phyloP scores from a whole-genome alignment of 2,329 filamentous ascomycete species.

The Ophiostoma sp. region DNA sequence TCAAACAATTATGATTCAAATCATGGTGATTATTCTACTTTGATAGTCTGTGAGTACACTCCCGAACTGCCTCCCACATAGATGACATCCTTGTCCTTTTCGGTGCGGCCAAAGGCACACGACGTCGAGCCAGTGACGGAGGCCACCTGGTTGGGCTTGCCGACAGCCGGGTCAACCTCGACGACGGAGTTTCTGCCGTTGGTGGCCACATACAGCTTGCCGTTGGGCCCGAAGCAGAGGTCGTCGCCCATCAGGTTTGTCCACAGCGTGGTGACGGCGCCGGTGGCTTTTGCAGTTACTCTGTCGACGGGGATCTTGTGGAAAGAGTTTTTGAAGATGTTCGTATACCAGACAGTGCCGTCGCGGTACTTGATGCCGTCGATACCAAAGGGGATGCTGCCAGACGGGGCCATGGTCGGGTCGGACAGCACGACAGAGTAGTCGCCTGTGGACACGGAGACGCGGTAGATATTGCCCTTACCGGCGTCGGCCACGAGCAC shows the following conservation, averaged over 20 bases:
- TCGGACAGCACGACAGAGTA: not conserved
- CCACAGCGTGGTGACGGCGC: not conserved
- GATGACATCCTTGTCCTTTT: constrained; percentile 31
- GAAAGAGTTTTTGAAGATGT: not conserved
- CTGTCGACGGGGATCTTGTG: constrained; percentile 6
- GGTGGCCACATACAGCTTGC: not conserved
- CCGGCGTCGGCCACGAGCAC: not conserved
- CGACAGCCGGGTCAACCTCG: not conserved
- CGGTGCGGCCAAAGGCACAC: constrained; percentile 33
- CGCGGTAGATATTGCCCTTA: not conserved
- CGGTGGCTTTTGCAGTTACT: not conserved
- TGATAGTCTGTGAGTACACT: constrained; percentile 26
- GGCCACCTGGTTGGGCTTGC: not conserved
- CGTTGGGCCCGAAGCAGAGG: not conserved
- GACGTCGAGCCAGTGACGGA: constrained; percentile 32
- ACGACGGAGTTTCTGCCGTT: not conserved
- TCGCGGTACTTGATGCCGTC: constrained; percentile 19
- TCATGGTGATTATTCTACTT: not conserved
- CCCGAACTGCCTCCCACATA: constrained; percentile 33
- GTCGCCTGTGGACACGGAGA: not conserved
- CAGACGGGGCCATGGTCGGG: not conserved
- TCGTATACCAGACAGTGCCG: constrained; percentile 23
- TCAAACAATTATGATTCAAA: not conserved
- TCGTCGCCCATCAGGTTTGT: not conserved
- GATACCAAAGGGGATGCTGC: not conserved